A percentile compares a stretch with the other conserved stretches of the same genome.
phyloP scores from a whole-genome alignment of 2,329 filamentous ascomycete genomes.

The Neofusicoccum kwambonambiense region DNA sequence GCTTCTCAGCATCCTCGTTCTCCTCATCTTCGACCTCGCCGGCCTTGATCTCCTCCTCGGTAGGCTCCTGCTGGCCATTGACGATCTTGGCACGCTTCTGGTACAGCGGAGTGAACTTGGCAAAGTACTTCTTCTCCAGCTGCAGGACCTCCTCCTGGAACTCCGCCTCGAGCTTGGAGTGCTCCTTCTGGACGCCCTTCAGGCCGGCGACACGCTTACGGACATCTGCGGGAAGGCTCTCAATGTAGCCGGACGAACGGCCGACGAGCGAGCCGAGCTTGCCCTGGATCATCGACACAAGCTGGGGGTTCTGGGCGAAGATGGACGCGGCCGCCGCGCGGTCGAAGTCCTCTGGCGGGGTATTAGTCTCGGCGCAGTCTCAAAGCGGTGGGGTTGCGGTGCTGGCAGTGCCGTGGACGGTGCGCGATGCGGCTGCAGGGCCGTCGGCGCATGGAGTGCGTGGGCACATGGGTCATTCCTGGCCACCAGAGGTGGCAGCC shows the following conservation, averaged over 20 bases:
- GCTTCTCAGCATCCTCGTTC: constrained; percentile 56
- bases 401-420: neutral
- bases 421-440: neutral
- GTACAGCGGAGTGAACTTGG: constrained; percentile 97
- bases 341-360: constrained; percentile 77
- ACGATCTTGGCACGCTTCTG: constrained; percentile 91
- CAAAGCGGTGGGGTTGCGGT: no score
- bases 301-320: constrained; percentile 91
- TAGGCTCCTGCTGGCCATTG: constrained; percentile 83
- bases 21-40: constrained; percentile 79
- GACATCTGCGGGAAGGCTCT: constrained; percentile 85
- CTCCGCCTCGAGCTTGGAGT: constrained; percentile 95
- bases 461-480: constrained; percentile 7
- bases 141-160: constrained; percentile 98
- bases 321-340: constrained; percentile 83
- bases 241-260: constrained; percentile 94
- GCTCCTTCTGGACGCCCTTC: constrained; percentile 97
- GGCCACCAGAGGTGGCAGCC: neutral
- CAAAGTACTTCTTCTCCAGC: constrained; percentile 99
- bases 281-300: constrained; percentile 97
- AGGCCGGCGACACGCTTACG: constrained; percentile 91
- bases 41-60: constrained; percentile 79
- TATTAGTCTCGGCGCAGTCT: constrained; percentile 34
- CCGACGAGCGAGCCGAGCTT: constrained; percentile 92
- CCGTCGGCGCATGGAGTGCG: neutral